phyloP scores from a whole-genome alignment of 768 basidiomycete genomes.

The Suillus occidentalis region DNA sequence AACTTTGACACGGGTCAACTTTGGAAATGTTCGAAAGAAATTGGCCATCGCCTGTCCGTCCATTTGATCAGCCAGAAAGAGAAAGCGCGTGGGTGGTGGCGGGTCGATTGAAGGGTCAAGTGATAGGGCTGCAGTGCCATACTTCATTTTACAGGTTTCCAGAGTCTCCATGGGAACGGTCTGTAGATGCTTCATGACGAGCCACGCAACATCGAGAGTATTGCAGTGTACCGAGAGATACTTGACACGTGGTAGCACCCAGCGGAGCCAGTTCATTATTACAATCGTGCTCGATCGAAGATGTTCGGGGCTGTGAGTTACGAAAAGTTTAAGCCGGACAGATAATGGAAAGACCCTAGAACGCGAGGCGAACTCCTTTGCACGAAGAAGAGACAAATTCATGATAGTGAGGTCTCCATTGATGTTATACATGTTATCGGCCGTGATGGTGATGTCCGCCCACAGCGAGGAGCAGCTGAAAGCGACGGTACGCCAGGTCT shows the following conservation, averaged over 20 bases:
- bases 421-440: not conserved
- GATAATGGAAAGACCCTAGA: conserved; percentile 6
- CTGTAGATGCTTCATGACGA: not conserved
- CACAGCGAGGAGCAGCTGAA: conserved; percentile 39
- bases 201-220: not conserved
- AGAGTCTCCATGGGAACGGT: conserved; percentile 6
- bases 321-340: conserved; percentile 5
- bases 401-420: not conserved
- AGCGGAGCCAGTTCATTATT: conserved; percentile 5
- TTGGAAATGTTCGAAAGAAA: conserved; percentile 1
- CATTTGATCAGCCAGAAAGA: too few species aligned
- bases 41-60: too few species aligned
- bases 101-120: not conserved
- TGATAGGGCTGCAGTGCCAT: not conserved
- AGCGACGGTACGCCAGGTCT: conserved; percentile 40
- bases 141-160: conserved; percentile 8
- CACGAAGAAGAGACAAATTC: not conserved
- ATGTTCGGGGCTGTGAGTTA: not conserved
- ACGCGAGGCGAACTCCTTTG: conserved; percentile 1
- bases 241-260: conserved; percentile 6
- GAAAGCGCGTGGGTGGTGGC: too few species aligned
- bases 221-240: conserved; percentile 9
- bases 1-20: conserved; percentile 1
- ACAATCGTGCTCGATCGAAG: not conserved
- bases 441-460: conserved; percentile 26